phyloP scores from a whole-genome alignment of 2,329 filamentous ascomycete species.

The Aspergillus fischeri region DNA sequence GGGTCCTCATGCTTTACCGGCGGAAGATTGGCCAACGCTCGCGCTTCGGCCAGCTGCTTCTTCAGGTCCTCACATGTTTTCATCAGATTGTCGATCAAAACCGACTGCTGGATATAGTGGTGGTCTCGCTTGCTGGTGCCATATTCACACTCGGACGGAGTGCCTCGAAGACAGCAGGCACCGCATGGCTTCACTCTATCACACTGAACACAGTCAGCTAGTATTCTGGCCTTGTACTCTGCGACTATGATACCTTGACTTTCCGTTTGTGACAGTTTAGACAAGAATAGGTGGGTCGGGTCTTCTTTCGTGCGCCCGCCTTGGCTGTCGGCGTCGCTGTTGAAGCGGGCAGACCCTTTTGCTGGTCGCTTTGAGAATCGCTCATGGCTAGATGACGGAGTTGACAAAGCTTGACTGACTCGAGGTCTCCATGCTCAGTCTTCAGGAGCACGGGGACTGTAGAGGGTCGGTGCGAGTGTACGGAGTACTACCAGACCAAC shows the following conservation, averaged over 20 bases:
- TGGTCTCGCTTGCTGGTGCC: constrained; percentile 27
- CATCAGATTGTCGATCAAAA: constrained; percentile 24
- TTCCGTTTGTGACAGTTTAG: constrained; percentile 30
- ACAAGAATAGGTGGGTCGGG: constrained; percentile 28
- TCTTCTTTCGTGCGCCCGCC: constrained; percentile 19
- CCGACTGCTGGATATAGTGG: constrained; percentile 26
- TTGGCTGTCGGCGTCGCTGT: constrained; percentile 1
- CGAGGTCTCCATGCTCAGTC: not conserved
- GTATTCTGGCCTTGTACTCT: too few species aligned
- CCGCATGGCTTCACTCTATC: constrained; percentile 30
- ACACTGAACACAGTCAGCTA: constrained; percentile 14
- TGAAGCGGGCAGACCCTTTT: not conserved
- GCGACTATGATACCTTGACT: constrained; percentile 23
- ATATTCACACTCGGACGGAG: constrained; percentile 29
- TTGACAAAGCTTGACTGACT: not conserved
- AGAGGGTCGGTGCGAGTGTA: too few species aligned
- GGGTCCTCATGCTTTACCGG: constrained; percentile 12
- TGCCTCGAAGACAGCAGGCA: constrained; percentile 27
- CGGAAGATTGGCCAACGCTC: constrained; percentile 12
- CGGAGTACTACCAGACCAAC: too few species aligned
- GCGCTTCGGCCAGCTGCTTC: constrained; percentile 16
- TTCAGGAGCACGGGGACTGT: too few species aligned
- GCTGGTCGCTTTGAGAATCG: not conserved
- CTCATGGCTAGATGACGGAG: not conserved
- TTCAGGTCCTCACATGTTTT: constrained; percentile 18